Conservation (phyloP, 257 asterid species). For the Penstemon eatonii region DNA sequence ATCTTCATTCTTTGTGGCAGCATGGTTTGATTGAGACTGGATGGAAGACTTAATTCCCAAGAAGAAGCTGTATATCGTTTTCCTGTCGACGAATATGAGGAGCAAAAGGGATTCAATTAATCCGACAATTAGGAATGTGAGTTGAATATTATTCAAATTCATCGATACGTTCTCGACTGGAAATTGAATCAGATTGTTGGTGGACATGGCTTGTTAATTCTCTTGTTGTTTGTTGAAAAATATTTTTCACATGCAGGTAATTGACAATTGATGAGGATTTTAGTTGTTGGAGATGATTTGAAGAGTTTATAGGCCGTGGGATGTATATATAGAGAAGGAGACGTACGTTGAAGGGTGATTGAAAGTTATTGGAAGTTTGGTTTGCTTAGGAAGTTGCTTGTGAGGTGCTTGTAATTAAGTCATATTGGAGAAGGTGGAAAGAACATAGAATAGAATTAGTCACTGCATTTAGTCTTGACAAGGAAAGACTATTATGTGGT, state of each 20-base stretch:
- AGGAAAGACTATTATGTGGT: no score
- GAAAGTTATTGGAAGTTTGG: constrained; percentile 1
- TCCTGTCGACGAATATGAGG: constrained; percentile 32
- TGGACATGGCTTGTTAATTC: constrained; percentile 35
- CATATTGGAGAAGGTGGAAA: constrained; percentile 19
- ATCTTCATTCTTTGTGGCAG: not conserved
- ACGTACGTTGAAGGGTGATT: not conserved
- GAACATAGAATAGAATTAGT: constrained; percentile 10
- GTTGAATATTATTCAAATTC: constrained; percentile 29
- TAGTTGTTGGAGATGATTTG: constrained; percentile 21
- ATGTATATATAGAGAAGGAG: constrained; percentile 6
- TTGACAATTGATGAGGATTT: not conserved
- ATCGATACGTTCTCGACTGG: constrained; percentile 33
- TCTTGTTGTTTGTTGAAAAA: not conserved
- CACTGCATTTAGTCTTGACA: no score
- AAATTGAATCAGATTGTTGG: constrained; percentile 31
- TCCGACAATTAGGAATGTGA: constrained; percentile 34
- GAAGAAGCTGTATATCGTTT: constrained; percentile 31
- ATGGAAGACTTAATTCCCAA: constrained; percentile 14
- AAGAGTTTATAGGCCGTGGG: not conserved
- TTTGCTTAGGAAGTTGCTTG: constrained; percentile 30
- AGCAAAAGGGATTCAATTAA: constrained; percentile 34
- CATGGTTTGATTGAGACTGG: not conserved
- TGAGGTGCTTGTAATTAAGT: constrained; percentile 26
- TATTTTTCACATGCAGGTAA: constrained; percentile 18